A percentile compares a stretch with the other conserved stretches of the same genome.
These are phyloP conservation scores for Tympanopsis confertula DNA, from an alignment of 2,329 filamentous ascomycete genomes.

Conservation along the genomic window DNA sequence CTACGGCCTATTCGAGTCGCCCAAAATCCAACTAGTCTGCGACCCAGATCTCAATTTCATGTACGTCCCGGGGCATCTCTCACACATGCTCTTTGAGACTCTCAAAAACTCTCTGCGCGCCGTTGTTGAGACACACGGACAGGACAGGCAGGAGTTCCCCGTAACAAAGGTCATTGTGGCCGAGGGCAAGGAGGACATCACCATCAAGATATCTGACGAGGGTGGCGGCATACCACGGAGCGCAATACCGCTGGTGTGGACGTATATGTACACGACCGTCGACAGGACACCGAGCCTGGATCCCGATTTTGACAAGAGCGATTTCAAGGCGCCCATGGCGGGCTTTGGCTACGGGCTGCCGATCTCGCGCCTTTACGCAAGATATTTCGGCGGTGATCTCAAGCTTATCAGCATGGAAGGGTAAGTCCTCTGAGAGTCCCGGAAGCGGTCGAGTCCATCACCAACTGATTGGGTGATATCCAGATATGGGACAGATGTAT, in stretches of 20 bases:
- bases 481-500: slow-evolving; percentile 96
- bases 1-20: slow-evolving; percentile 92
- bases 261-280: slow-evolving; percentile 99
- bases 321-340: slow-evolving; percentile 98
- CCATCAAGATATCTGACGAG: slow-evolving; percentile 95
- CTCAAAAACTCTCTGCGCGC: slow-evolving; percentile 96
- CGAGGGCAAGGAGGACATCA: slow-evolving; percentile 96
- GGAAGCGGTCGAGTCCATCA: background rate
- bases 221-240: slow-evolving; percentile 89
- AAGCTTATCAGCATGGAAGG: slow-evolving; percentile 99
- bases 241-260: slow-evolving; percentile 96
- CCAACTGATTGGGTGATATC: slow-evolving; percentile 9
- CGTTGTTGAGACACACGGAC: slow-evolving; percentile 87
- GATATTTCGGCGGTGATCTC: slow-evolving; percentile 94
- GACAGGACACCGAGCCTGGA: slow-evolving; percentile 90
- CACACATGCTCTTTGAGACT: slow-evolving; percentile 98
- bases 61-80: slow-evolving; percentile 96
- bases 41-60: slow-evolving; percentile 93
- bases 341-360: slow-evolving; percentile 97
- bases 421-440: slow-evolving; percentile 36
- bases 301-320: slow-evolving; percentile 95
- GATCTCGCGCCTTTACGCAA: slow-evolving; percentile 83
- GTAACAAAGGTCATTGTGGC: slow-evolving; percentile 96
- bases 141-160: slow-evolving; percentile 91
- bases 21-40: slow-evolving; percentile 92